phyloP scores from a whole-genome alignment of 2,329 filamentous ascomycete species.

The Nemania abortiva region DNA sequence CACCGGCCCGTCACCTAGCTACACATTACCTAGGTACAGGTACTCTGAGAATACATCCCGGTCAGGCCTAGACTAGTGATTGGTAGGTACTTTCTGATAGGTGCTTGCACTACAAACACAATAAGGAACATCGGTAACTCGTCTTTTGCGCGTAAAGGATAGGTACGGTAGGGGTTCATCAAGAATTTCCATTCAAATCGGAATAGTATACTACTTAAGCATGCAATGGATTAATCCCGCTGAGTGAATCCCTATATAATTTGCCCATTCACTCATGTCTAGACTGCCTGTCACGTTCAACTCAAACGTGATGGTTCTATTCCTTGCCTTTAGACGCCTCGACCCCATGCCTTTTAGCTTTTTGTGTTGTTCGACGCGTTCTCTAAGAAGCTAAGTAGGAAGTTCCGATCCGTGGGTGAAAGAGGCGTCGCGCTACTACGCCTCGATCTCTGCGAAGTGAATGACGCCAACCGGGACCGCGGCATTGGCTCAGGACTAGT shows the following conservation, averaged over 20 bases:
- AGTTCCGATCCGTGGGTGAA: conserved; percentile 78
- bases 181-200: conserved; percentile 1
- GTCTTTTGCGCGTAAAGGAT: not conserved
- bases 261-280: conserved; percentile 3
- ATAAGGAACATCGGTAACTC: not conserved
- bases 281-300: not conserved
- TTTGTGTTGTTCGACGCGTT: conserved; percentile 59
- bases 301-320: not conserved
- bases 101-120: not conserved
- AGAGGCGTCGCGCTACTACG: conserved; percentile 67
- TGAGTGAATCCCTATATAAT: conserved; percentile 11
- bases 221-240: conserved; percentile 24
- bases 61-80: too few species aligned
- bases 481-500: conserved; percentile 40
- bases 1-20: conserved; percentile 12
- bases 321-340: not conserved
- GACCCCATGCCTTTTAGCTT: conserved; percentile 44
- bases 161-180: conserved; percentile 6
- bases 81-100: not conserved
- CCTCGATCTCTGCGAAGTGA: conserved; percentile 57
- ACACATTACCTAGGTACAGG: too few species aligned
- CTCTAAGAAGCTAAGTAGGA: conserved; percentile 81
- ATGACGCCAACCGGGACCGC: conserved; percentile 58
- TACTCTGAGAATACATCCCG: too few species aligned
- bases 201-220: conserved; percentile 27